These are phyloP conservation scores for Aurantiochytrium sp. DNA, from an alignment of 108 stramenopile genomes.

Conservation along the genomic window DNA sequence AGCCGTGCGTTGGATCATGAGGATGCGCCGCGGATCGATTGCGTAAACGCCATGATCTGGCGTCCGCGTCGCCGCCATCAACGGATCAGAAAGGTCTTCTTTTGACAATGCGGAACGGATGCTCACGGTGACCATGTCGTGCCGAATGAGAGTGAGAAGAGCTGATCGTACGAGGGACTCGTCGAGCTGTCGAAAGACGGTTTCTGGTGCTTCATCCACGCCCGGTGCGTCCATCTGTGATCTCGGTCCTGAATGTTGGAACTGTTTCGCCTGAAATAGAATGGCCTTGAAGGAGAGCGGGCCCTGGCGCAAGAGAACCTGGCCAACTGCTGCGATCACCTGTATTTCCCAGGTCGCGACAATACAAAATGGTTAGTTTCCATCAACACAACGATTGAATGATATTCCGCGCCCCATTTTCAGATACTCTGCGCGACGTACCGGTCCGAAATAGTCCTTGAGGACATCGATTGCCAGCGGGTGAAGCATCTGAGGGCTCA, in stretches of 20 bases:
- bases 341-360: neutral
- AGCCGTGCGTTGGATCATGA: neutral
- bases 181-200: neutral
- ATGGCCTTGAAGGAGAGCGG: neutral
- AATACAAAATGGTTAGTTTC: neutral
- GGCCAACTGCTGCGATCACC: neutral
- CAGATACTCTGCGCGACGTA: neutral
- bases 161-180: neutral
- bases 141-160: neutral
- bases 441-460: neutral
- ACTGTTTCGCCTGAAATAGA: neutral
- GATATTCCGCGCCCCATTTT: neutral
- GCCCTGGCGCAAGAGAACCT: neutral
- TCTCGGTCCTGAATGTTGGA: neutral
- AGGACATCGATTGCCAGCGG: neutral
- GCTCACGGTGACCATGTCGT: neutral
- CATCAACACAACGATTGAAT: neutral
- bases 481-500: neutral
- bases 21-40: neutral
- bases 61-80: neutral
- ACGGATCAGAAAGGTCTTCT: neutral
- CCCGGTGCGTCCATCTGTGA: neutral
- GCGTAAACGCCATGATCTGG: neutral
- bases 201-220: neutral
- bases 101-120: neutral